These are phyloP conservation scores for Orychophragmus violaceus DNA, from an alignment of 345 rosid genomes.

Conservation along the genomic window DNA sequence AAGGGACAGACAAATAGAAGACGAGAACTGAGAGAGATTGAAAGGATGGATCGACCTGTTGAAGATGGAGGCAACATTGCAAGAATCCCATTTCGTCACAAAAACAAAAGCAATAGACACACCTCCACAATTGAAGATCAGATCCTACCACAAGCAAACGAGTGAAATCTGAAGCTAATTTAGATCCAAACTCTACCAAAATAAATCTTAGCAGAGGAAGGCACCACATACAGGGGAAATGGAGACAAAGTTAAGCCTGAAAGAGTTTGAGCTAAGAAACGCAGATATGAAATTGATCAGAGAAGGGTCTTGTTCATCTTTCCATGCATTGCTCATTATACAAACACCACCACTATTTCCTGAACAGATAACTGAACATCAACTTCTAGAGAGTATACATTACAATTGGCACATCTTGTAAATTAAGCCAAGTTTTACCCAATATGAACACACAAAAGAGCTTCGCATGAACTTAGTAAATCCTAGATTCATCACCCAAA, in stretches of 20 bases:
- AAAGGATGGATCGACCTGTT: conserved; percentile 42
- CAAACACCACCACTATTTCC: conserved; percentile 56
- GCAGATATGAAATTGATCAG: conserved; percentile 67
- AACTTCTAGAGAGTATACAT: not conserved
- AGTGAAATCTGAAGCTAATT: not conserved
- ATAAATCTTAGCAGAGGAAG: not conserved
- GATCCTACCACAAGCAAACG: conserved; percentile 38
- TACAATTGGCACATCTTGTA: no score
- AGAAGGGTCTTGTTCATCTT: conserved; percentile 52
- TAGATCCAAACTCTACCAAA: not conserved
- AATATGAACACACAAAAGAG: no score
- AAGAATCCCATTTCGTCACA: conserved; percentile 62
- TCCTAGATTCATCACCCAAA: no score
- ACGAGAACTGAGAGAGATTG: not conserved
- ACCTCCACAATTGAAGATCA: conserved; percentile 90
- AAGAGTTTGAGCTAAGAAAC: conserved; percentile 63
- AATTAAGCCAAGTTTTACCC: no score
- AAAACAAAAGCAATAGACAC: conserved; percentile 80
- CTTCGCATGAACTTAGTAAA: no score
- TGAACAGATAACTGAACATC: not conserved
- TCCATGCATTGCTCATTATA: conserved; percentile 80
- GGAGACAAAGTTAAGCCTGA: conserved; percentile 74
- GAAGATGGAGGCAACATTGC: conserved; percentile 39
- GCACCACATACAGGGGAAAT: conserved; percentile 59
- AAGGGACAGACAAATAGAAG: not conserved